Evolutionary conservation across 371 early-diverging fungal genomes (phyloP).

Genomic region (Mucor indicus): DNA sequence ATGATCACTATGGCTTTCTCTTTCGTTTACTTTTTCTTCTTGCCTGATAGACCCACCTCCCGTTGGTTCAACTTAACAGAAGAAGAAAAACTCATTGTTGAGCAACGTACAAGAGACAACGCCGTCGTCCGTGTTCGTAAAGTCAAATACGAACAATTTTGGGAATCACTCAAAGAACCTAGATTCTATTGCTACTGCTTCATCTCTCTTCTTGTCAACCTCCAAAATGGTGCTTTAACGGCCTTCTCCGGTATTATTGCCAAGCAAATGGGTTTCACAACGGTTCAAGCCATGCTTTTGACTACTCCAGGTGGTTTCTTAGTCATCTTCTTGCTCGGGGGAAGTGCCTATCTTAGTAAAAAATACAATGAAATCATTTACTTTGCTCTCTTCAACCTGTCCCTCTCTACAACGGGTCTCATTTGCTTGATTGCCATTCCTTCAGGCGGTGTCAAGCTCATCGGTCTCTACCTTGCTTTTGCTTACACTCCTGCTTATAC

Average conservation of each 20-base stretch:
- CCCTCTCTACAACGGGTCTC: conserved; percentile 4
- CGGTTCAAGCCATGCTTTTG: conserved; percentile 6
- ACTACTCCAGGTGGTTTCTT: conserved; percentile 8
- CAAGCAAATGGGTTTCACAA: conserved; percentile 7
- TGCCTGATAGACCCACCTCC: no score
- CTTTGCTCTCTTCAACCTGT: neutral
- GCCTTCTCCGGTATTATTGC: conserved; percentile 13
- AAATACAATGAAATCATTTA: conserved; percentile 8
- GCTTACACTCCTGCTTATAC: conserved; percentile 5
- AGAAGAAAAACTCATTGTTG: no score
- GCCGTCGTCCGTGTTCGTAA: conserved; percentile 4
- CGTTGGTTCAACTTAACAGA: no score
- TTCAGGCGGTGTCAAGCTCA: conserved; percentile 5
- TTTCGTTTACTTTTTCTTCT: no score
- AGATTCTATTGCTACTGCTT: conserved; percentile 18
- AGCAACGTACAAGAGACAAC: no score
- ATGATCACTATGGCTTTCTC: no score
- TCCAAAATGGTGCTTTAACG: conserved; percentile 23
- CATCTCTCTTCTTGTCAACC: conserved; percentile 8
- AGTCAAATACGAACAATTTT: conserved; percentile 9
- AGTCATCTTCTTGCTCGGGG: neutral
- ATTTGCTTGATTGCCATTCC: conserved; percentile 3
- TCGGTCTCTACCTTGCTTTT: conserved; percentile 15
- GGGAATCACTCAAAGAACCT: conserved; percentile 14
- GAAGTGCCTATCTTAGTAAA: conserved; percentile 4